Percentiles rank a stretch among this genome's conserved stretches.
These are phyloP conservation scores for Cyclotella sp. DNA, from an alignment of 108 stramenopile species.

Conservation along the genomic window DNA sequence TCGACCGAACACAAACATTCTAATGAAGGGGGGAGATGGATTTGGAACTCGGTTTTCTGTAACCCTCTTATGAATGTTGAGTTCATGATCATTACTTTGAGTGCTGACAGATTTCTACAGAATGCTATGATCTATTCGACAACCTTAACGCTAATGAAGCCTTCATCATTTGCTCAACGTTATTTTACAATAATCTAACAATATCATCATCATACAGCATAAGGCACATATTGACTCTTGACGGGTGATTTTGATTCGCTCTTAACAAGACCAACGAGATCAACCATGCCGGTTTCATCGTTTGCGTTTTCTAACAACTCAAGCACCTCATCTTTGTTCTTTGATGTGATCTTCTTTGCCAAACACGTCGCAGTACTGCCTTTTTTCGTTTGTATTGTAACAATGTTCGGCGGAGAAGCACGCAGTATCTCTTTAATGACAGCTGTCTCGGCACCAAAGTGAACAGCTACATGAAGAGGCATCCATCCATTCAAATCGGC, in stretches of 20 bases:
- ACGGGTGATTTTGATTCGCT: background rate
- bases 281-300: background rate
- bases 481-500: conserved; percentile 47
- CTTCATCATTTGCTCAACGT: no score
- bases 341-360: conserved; percentile 39
- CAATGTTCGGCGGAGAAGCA: conserved; percentile 12
- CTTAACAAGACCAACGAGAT: background rate
- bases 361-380: conserved; percentile 31
- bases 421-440: conserved; percentile 25
- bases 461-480: conserved; percentile 44
- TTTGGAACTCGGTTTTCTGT: no score
- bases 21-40: no score
- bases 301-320: background rate
- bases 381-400: conserved; percentile 33
- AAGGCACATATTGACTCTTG: background rate
- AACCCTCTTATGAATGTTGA: no score
- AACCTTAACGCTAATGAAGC: no score
- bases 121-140: no score
- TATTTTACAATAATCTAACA: no score
- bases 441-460: conserved; percentile 39
- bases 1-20: no score
- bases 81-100: no score
- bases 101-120: no score
- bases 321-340: conserved; percentile 41
- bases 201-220: background rate